phyloP scores from a whole-genome alignment of 2,329 filamentous ascomycete genomes.

The Raffaelea albimanens region DNA sequence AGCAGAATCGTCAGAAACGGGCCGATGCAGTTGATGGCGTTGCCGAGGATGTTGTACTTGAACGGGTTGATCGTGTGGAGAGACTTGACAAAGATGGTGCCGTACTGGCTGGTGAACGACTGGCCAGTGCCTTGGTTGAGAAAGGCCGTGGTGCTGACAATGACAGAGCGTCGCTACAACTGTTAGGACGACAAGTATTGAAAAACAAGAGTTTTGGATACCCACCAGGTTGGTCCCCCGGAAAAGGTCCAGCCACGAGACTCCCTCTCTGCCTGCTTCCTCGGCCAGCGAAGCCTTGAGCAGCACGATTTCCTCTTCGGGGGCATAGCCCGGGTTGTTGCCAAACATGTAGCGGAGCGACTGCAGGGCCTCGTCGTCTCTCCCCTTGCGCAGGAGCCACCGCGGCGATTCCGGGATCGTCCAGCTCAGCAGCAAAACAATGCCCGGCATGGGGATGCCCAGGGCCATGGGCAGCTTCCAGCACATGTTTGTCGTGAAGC shows the following conservation, averaged over 20 bases:
- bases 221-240: constrained; percentile 8
- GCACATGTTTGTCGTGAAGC: too few species aligned
- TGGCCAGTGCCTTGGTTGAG: constrained; percentile 9
- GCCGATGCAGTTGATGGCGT: constrained; percentile 5
- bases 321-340: constrained; percentile 6
- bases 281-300: constrained; percentile 6
- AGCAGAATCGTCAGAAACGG: constrained; percentile 5
- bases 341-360: constrained; percentile 8
- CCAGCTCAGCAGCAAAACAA: constrained; percentile 7
- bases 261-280: constrained; percentile 3
- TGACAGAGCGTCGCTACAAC: constrained; percentile 6
- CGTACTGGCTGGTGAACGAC: constrained; percentile 11
- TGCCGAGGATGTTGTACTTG: constrained; percentile 9
- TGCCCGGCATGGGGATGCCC: constrained; percentile 10
- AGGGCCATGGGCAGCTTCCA: too few species aligned
- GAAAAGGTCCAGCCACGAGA: constrained; percentile 8
- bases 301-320: constrained; percentile 11
- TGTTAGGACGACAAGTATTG: not conserved
- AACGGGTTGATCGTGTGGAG: constrained; percentile 10
- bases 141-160: constrained; percentile 3
- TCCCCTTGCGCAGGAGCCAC: constrained; percentile 11
- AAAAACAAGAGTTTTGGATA: not conserved
- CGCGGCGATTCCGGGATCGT: constrained; percentile 12
- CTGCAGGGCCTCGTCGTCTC: constrained; percentile 4
- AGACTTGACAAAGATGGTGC: constrained; percentile 11